phyloP scores from a whole-genome alignment of 1,284 basidiomycete species.

The Ceratobasidium sp. region DNA sequence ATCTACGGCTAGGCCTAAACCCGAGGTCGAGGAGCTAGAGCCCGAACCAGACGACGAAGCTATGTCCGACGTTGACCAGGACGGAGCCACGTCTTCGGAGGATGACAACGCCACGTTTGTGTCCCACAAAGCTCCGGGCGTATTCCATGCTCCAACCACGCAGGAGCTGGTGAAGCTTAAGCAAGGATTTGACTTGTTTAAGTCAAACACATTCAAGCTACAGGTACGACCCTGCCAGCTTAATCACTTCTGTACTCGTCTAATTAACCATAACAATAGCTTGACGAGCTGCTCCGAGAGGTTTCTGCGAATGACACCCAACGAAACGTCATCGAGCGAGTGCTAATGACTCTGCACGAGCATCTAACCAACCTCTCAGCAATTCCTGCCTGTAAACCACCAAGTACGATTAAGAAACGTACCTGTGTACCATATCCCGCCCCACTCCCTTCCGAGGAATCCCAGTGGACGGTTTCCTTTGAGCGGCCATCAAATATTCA shows the following conservation, averaged over 20 bases:
- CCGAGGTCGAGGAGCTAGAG: not conserved
- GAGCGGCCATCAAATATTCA: slow-evolving; percentile 66
- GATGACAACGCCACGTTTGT: not conserved
- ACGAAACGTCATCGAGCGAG: slow-evolving; percentile 61
- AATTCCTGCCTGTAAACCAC: slow-evolving; percentile 65
- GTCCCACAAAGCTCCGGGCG: slow-evolving; percentile 11
- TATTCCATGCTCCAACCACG: slow-evolving; percentile 53
- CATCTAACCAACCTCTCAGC: slow-evolving; percentile 66
- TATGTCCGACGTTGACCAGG: slow-evolving; percentile 1
- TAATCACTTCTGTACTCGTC: not conserved
- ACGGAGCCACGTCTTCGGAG: not conserved
- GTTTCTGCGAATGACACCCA: slow-evolving; percentile 70
- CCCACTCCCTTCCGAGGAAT: slow-evolving; percentile 70
- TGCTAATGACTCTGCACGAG: slow-evolving; percentile 67
- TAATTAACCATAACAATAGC: slow-evolving; percentile 53
- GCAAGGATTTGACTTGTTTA: slow-evolving; percentile 79
- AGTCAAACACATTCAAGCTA: slow-evolving; percentile 85
- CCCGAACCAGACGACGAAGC: not conserved
- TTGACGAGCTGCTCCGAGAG: slow-evolving; percentile 80
- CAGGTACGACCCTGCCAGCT: slow-evolving; percentile 58
- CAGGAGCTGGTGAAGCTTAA: slow-evolving; percentile 79
- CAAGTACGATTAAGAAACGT: slow-evolving; percentile 44
- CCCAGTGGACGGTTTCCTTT: slow-evolving; percentile 79
- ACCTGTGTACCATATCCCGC: slow-evolving; percentile 67
- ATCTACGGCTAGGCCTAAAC: not conserved